phyloP scores from a whole-genome alignment of 2,329 filamentous ascomycete species.

The Pseudocercospora eumusae region DNA sequence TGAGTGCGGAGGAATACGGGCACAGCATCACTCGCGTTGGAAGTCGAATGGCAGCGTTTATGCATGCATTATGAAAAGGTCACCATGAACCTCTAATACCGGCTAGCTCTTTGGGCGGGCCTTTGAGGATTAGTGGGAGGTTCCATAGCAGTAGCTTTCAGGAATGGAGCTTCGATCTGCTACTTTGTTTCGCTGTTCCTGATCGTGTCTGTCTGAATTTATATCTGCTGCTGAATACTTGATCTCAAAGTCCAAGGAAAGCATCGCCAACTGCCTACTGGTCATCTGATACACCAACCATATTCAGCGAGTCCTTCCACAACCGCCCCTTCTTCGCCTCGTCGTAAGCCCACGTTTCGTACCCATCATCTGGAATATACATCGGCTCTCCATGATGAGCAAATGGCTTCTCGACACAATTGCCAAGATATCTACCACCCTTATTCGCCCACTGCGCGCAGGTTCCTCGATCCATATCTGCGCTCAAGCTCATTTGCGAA shows the following conservation, averaged over 20 bases:
- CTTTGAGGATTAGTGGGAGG: slow-evolving; percentile 33
- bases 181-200: slow-evolving; percentile 2
- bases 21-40: slow-evolving; percentile 26
- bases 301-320: slow-evolving; percentile 40
- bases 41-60: slow-evolving; percentile 14
- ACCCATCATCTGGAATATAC: slow-evolving; percentile 37
- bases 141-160: slow-evolving; percentile 22
- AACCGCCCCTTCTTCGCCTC: slow-evolving; percentile 44
- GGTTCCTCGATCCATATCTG: slow-evolving; percentile 46
- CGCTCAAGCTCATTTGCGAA: slow-evolving; percentile 56
- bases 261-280: not conserved
- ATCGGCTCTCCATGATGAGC: slow-evolving; percentile 20
- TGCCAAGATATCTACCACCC: slow-evolving; percentile 16
- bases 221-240: not conserved
- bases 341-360: slow-evolving; percentile 43
- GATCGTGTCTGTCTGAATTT: not conserved
- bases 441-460: slow-evolving; percentile 47
- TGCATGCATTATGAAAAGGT: slow-evolving; percentile 22
- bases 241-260: not conserved
- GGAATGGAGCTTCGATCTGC: slow-evolving; percentile 26
- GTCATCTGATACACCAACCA: slow-evolving; percentile 21
- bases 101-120: slow-evolving; percentile 26
- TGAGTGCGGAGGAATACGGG: slow-evolving; percentile 27
- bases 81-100: slow-evolving; percentile 35
- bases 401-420: slow-evolving; percentile 40